Evolutionary conservation across 2,329 filamentous ascomycete genomes (phyloP).

Genomic region (Blastomyces gilchristii): DNA sequence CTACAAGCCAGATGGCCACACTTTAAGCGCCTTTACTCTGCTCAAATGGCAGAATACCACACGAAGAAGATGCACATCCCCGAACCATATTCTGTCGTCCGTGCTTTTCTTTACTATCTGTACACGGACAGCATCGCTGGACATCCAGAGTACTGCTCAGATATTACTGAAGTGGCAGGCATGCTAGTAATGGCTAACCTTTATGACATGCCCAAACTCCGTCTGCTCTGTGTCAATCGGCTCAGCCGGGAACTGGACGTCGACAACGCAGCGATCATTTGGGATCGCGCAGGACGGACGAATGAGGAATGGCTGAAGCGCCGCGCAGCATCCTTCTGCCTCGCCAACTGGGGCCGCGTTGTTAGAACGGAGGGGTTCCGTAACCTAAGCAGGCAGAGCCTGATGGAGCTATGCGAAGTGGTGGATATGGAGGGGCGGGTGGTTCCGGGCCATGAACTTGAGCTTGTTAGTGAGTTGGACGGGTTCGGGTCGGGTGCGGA

Average conservation of each 20-base stretch:
- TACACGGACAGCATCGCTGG: constrained; percentile 81
- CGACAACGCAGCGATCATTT: constrained; percentile 88
- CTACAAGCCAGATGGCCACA: constrained; percentile 94
- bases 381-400: constrained; percentile 61
- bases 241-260: constrained; percentile 86
- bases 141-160: constrained; percentile 50
- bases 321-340: constrained; percentile 75
- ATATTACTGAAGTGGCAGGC: constrained; percentile 76
- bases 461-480: constrained; percentile 47
- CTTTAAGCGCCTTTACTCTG: constrained; percentile 80
- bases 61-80: constrained; percentile 97
- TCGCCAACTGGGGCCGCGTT: constrained; percentile 89
- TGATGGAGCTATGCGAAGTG: constrained; percentile 88
- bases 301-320: constrained; percentile 90
- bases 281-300: constrained; percentile 84
- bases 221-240: constrained; percentile 81
- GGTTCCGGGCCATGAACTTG: constrained; percentile 74
- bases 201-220: constrained; percentile 90
- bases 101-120: constrained; percentile 88
- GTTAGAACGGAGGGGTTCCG: constrained; percentile 84
- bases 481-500: constrained; percentile 30
- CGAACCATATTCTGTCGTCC: constrained; percentile 87
- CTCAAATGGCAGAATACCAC: constrained; percentile 96
- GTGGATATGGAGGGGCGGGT: constrained; percentile 89
- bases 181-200: constrained; percentile 96